Base-by-base conservation (phyloP, 2,329 filamentous ascomycete species). In the Verticillium albo-atrum region DNA sequence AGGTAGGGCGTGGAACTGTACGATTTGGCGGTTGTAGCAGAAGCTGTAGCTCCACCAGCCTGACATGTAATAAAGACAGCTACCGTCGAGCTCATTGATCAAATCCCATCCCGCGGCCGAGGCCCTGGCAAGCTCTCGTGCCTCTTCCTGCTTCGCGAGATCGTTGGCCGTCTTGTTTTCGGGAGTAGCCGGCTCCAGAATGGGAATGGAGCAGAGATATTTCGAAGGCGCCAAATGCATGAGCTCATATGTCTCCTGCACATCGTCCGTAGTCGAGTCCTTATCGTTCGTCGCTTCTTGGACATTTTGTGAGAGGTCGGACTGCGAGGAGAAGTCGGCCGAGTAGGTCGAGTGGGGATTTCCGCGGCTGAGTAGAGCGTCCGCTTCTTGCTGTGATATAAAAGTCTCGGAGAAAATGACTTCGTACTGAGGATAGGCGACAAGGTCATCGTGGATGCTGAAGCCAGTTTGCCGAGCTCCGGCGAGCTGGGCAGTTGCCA, bases 31-130 rank as follows among this genome's bases (percentile, higher is more conserved):
- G 70, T 91, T 91, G 76, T 96, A 95, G 79, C 93, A 97, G 74
- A 97, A 97, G 67, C 89, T 90, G 75, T 97, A 97, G 70, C 90
- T 95, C 93, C 93, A 97, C 93, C 93, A 97, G 0, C 93, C 93
- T 1, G 87, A 90, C 64, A 92, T 78, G 64, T 81, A 85, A 77
- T 94, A 96, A 63, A 97, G 84, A 73, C 93, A 97, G 56, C 84
- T 83, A 3, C 88, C 89, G 57, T 93, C 84, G 74, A 97, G 88
- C 27, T 88, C 86, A 64, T 85, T 83, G 56, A 97, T 79, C 25
- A 97, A 81, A 68, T 95, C 89, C 82, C 91, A 90, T 6, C 93
- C 93, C 55, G 87, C 87, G 32, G 86, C 82, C 1, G 89, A 90
- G 1, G 92, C 93, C 27, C 90, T 86, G 47, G 83, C 85, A 10